Evolutionary conservation across 73 alveolate genomes (phyloP).

Genomic region (Durusdinium trenchii): DNA sequence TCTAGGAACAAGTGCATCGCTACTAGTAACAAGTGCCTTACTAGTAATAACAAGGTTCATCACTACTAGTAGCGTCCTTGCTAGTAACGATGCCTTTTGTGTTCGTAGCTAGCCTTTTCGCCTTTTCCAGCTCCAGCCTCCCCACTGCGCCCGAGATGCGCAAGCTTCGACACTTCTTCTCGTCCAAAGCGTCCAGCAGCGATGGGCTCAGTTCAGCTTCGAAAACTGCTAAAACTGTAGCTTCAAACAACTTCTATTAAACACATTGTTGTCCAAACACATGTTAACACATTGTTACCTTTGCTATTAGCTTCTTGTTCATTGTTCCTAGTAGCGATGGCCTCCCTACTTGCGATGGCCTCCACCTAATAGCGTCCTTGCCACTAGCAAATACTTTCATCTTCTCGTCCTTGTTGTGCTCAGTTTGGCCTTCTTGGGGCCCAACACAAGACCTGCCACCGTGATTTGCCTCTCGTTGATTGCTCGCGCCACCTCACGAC

Average conservation of each 20-base stretch:
- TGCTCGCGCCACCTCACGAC: constrained; percentile 54
- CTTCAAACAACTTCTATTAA: no score
- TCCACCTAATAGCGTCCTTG: no score
- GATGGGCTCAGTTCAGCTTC: constrained; percentile 30
- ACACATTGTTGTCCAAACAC: neutral
- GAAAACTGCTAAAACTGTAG: no score
- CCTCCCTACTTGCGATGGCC: no score
- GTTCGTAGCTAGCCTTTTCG: neutral
- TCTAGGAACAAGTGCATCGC: no score
- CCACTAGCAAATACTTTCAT: no score
- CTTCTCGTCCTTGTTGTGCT: no score
- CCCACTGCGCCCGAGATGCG: neutral
- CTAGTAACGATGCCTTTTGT: no score
- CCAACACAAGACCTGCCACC: constrained; percentile 87
- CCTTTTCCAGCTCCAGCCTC: neutral
- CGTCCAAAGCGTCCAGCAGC: constrained; percentile 62
- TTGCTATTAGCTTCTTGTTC: neutral
- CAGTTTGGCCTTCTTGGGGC: neutral
- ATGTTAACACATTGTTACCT: neutral
- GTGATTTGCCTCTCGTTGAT: constrained; percentile 52
- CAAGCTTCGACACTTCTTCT: constrained; percentile 35
- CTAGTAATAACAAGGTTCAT: no score
- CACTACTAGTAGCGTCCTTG: no score
- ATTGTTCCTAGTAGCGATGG: no score
- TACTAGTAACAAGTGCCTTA: no score